Conservation (phyloP, 108 stramenopile species). For the Bacterosira constricta region DNA sequence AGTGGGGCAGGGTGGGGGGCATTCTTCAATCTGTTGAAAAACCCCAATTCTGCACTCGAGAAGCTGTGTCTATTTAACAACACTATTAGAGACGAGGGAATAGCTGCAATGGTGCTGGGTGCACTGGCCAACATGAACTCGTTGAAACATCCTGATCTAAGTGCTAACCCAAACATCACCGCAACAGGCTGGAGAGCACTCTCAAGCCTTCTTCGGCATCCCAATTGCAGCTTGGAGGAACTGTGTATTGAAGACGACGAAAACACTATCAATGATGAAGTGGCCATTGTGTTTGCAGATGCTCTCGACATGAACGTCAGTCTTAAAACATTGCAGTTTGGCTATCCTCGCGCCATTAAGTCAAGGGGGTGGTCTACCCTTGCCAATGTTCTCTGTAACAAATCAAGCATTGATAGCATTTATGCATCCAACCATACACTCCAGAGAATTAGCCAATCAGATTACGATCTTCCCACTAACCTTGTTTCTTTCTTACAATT, state of each 20-base stretch:
- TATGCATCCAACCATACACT: slow-evolving; percentile 1
- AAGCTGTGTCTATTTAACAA: background rate
- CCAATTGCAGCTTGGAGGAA: background rate
- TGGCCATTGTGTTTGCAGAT: background rate
- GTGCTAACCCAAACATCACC: background rate
- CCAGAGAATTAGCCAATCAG: no score
- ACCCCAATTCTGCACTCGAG: background rate
- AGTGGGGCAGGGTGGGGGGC: background rate
- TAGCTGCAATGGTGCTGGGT: background rate
- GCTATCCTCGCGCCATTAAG: background rate
- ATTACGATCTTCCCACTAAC: background rate
- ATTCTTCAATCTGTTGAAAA: background rate
- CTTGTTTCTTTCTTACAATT: background rate
- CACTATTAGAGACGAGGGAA: background rate
- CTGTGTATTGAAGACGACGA: background rate
- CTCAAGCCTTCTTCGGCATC: background rate
- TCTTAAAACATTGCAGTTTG: background rate
- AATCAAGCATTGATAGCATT: slow-evolving; percentile 6
- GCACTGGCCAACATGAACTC: background rate
- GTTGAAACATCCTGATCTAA: background rate
- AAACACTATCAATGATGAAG: background rate
- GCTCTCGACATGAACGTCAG: background rate
- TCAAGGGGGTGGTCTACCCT: slow-evolving; percentile 2
- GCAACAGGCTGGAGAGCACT: background rate
- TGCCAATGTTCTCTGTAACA: slow-evolving; percentile 2